Conservation (phyloP, 768 basidiomycete genomes). For the Lanmaoa rubissima region DNA sequence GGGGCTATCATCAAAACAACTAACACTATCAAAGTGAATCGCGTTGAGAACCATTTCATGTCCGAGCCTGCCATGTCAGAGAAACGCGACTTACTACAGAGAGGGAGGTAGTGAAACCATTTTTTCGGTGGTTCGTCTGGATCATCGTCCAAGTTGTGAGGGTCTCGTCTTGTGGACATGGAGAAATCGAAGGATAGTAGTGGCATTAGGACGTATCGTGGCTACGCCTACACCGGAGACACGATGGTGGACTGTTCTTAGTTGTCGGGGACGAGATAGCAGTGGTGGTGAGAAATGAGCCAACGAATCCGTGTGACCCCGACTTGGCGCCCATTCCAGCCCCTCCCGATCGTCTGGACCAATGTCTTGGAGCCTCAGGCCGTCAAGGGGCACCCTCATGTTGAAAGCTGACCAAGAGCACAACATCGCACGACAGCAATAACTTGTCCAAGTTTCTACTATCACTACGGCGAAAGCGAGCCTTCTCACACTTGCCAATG, state of each 20-base stretch:
- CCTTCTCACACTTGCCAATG: not conserved
- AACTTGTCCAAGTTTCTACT: not conserved
- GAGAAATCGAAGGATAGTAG: slow-evolving; percentile 31
- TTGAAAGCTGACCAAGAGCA: too few species aligned
- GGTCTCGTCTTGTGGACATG: slow-evolving; percentile 13
- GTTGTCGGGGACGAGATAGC: not conserved
- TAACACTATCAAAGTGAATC: slow-evolving; percentile 34
- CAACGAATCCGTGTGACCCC: not conserved
- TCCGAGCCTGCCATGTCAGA: not conserved
- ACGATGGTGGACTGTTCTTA: not conserved
- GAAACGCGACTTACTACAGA: slow-evolving; percentile 43
- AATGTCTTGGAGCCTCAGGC: too few species aligned
- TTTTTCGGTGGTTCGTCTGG: slow-evolving; percentile 39
- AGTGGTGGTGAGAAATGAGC: slow-evolving; percentile 3
- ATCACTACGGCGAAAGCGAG: not conserved
- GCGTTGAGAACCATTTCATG: not conserved
- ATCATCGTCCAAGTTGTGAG: slow-evolving; percentile 25
- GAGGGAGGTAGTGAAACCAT: slow-evolving; percentile 60
- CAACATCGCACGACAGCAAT: too few species aligned
- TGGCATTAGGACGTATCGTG: slow-evolving; percentile 21
- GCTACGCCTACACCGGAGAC: not conserved
- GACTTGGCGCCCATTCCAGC: not conserved
- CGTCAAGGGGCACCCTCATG: too few species aligned
- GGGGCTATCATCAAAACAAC: slow-evolving; percentile 63
- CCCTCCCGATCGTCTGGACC: too few species aligned